Evolutionary conservation across 2,329 filamentous ascomycete genomes (phyloP).

Genomic region (Penicillium griseofulvum): DNA sequence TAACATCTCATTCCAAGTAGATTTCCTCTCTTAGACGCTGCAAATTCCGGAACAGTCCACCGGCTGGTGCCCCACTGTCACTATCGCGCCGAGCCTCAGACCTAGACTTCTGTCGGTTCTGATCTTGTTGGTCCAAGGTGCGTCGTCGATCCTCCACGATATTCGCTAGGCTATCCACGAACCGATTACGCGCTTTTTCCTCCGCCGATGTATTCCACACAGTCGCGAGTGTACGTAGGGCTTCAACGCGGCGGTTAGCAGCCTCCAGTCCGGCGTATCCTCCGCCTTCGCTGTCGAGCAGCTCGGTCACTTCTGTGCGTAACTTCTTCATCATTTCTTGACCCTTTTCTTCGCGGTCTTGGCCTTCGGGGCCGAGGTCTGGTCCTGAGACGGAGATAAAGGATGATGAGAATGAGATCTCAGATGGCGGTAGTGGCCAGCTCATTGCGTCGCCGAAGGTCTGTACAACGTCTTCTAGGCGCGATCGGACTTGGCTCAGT

Average conservation of each 20-base stretch:
- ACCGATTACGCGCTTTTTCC: conserved; percentile 77
- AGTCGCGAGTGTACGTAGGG: conserved; percentile 69
- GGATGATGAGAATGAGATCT: conserved; percentile 76
- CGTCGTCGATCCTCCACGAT: conserved; percentile 72
- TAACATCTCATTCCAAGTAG: conserved; percentile 45
- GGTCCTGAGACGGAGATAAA: conserved; percentile 89
- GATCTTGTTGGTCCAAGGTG: conserved; percentile 42
- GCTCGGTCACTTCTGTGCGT: conserved; percentile 65
- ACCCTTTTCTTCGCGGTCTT: conserved; percentile 80
- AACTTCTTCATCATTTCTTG: conserved; percentile 69
- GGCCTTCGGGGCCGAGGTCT: conserved; percentile 63
- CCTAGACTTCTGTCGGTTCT: conserved; percentile 21
- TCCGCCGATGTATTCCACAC: conserved; percentile 97
- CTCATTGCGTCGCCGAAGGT: conserved; percentile 95
- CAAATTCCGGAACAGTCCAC: conserved; percentile 54
- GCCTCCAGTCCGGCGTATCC: conserved; percentile 63
- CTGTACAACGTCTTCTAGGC: conserved; percentile 86
- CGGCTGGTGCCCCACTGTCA: conserved; percentile 43
- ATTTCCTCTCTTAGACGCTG: conserved; percentile 55
- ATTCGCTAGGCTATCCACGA: conserved; percentile 77
- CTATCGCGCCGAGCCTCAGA: conserved; percentile 27
- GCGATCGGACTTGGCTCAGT: conserved; percentile 73
- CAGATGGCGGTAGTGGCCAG: conserved; percentile 86
- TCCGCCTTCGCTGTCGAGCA: conserved; percentile 61
- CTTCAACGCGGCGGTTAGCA: conserved; percentile 70